Conservation (phyloP, 768 basidiomycete genomes). For the Pulveroboletus sp. region DNA sequence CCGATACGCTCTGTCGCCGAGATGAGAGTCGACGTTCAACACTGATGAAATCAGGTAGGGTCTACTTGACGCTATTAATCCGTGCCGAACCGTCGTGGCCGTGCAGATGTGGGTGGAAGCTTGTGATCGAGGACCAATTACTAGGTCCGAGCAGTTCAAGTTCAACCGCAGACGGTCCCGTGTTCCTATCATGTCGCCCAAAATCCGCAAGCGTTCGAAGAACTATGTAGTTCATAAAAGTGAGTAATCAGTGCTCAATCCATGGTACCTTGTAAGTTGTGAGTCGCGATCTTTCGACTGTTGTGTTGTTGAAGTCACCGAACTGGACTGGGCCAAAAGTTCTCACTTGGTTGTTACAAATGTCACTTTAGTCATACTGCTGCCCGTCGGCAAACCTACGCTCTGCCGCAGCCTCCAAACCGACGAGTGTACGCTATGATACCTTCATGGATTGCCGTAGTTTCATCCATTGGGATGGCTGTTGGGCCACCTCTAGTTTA, state of each 20-base stretch:
- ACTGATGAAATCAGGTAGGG: slow-evolving; percentile 4
- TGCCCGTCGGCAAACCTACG: too few relatives aligned
- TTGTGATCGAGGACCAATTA: slow-evolving; percentile 15
- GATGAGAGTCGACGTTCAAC: slow-evolving; percentile 11
- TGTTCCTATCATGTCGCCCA: slow-evolving; percentile 6
- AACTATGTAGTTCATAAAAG: too few relatives aligned
- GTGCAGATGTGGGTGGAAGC: slow-evolving; percentile 13
- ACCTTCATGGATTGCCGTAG: slow-evolving; percentile 61
- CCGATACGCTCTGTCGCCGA: slow-evolving; percentile 24
- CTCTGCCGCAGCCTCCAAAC: slow-evolving; percentile 7
- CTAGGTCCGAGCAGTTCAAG: background rate
- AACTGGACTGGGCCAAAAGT: too few relatives aligned
- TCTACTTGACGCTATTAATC: slow-evolving; percentile 11
- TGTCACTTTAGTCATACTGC: too few relatives aligned
- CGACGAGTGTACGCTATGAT: slow-evolving; percentile 26
- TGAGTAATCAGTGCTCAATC: too few relatives aligned
- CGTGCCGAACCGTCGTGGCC: background rate
- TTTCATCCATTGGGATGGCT: slow-evolving; percentile 78
- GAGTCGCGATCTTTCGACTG: too few relatives aligned
- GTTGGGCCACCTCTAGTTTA: slow-evolving; percentile 83
- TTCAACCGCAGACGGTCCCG: too few relatives aligned
- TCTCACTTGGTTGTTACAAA: too few relatives aligned
- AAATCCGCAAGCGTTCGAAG: slow-evolving; percentile 1
- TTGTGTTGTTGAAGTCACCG: too few relatives aligned
- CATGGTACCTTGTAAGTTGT: too few relatives aligned